These are phyloP conservation scores for Fusarium compactum DNA, from an alignment of 2,329 filamentous ascomycete genomes.

Conservation along the genomic window DNA sequence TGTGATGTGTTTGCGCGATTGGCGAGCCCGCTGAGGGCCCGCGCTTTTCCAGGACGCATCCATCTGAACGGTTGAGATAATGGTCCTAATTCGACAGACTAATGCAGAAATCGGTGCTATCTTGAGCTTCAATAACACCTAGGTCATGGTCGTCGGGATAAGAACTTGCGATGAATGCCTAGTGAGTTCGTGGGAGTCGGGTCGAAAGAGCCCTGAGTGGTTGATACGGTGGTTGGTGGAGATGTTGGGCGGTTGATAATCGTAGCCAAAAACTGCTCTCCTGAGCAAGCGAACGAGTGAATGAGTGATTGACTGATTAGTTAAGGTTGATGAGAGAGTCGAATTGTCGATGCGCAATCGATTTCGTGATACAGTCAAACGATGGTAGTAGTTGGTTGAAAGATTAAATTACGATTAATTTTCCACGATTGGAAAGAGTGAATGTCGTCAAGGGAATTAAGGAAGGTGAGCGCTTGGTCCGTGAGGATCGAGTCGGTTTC, in stretches of 20 bases:
- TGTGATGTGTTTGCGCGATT: slow-evolving; percentile 32
- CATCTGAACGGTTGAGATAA: slow-evolving; percentile 17
- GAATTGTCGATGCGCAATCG: slow-evolving; percentile 24
- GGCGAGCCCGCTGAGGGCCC: slow-evolving; percentile 11
- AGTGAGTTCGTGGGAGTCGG: slow-evolving; percentile 18
- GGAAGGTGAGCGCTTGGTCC: slow-evolving; percentile 37
- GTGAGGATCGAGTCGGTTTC: slow-evolving; percentile 36
- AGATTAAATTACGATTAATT: slow-evolving; percentile 48
- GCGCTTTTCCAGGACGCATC: slow-evolving; percentile 18
- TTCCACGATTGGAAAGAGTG: slow-evolving; percentile 36
- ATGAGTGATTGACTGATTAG: slow-evolving; percentile 33
- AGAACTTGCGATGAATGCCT: slow-evolving; percentile 22
- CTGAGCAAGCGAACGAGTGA: slow-evolving; percentile 40
- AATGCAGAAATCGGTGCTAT: slow-evolving; percentile 19
- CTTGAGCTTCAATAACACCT: slow-evolving; percentile 27
- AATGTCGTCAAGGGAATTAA: slow-evolving; percentile 38
- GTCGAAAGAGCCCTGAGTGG: slow-evolving; percentile 14
- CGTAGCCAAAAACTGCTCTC: slow-evolving; percentile 51
- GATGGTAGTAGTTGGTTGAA: slow-evolving; percentile 43
- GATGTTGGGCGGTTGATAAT: slow-evolving; percentile 47
- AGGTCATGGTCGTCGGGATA: slow-evolving; percentile 41
- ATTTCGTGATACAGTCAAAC: slow-evolving; percentile 37
- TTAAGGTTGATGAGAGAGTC: slow-evolving; percentile 29
- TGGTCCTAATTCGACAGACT: slow-evolving; percentile 23
- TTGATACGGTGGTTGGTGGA: slow-evolving; percentile 41